Percentiles rank a stretch among this genome's conserved stretches.
Evolutionary conservation across 2,329 filamentous ascomycete genomes (phyloP).

Genomic region (Fusarium papillatum): DNA sequence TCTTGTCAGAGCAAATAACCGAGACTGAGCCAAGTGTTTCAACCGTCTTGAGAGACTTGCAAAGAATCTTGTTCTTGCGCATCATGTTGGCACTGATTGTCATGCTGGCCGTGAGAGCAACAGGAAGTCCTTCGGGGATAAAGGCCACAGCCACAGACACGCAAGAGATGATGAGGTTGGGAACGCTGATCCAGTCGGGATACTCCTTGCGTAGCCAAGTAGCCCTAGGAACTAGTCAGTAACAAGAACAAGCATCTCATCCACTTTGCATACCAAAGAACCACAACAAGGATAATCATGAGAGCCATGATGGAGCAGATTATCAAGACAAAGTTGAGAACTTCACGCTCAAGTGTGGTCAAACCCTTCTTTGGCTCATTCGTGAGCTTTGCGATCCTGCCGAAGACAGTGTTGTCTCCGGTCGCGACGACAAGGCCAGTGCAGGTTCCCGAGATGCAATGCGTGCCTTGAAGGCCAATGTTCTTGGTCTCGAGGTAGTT

Average conservation of each 20-base stretch:
- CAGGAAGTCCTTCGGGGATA: constrained; percentile 81
- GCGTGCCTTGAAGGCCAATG: constrained; percentile 84
- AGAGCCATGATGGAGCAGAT: constrained; percentile 77
- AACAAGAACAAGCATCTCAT: neutral
- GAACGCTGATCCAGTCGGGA: constrained; percentile 79
- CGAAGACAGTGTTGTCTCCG: constrained; percentile 81
- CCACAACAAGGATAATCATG: constrained; percentile 74
- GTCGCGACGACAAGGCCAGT: constrained; percentile 79
- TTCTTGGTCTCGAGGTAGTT: constrained; percentile 85
- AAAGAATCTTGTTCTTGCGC: constrained; percentile 82
- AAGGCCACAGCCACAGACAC: constrained; percentile 82
- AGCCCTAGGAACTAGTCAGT: constrained; percentile 59
- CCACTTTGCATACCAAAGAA: constrained; percentile 78
- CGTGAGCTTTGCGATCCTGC: constrained; percentile 80
- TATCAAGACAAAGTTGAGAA: constrained; percentile 79
- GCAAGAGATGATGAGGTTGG: constrained; percentile 79
- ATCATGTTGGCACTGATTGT: constrained; percentile 85
- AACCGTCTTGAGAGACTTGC: constrained; percentile 84
- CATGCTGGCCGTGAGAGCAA: constrained; percentile 77
- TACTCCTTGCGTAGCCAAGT: constrained; percentile 77
- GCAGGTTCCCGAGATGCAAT: constrained; percentile 78
- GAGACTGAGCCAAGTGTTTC: constrained; percentile 82
- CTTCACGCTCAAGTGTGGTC: constrained; percentile 80
- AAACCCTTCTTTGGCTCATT: constrained; percentile 76
- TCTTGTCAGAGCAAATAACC: constrained; percentile 84